Evolutionary conservation across 352 stramenopile genomes (phyloP), one percentile per base, ranked within the genome.

Genomic region (Pythium phragmitis): DNA sequence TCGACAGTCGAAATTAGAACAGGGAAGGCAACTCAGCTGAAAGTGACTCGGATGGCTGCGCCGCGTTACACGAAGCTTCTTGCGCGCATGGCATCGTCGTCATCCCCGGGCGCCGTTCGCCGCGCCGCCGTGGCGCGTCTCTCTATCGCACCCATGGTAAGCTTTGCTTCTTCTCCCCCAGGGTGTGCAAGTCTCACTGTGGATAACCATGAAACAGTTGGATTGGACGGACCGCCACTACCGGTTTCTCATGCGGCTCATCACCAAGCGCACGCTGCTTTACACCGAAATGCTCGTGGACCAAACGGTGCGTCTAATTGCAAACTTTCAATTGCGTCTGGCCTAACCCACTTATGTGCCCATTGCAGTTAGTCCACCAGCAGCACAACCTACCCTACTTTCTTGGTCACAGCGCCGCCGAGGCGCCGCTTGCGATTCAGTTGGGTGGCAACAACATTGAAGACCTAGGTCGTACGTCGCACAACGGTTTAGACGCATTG

Each of bases 201-300:
- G 26, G 46, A 52, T 41, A 30, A 28, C 34, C 8, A 19, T 23
- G 26, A 19, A 2, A 51, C 30, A 96, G 97, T 99, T 99, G 96
- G 96, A 99, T 72, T 98, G 97, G 76, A 99, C 97, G 1, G 96
- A 99, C 80, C 88, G 92, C 42, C 95, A 99, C 77, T 96, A 94
- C 69, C 80, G 85, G 49, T 97, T 98, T 74, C 82, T 99, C 65
- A 91, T 98, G 66, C 87, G 96, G 12, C 83, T 98, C 37, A 87
- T 99, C 68, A 98, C 96, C 7, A 85, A 89, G 58, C 73, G 79
- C 47, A 99, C 96, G 21, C 70, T 98, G 37, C 73, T 99, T 17
- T 99, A 98, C 75, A 99, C 95, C 11, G 97, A 99, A 81, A 99
- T 99, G 98, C 88, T 99, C 21, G 95, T 98, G 42, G 94, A 97